phyloP scores from a whole-genome alignment of 1,284 basidiomycete genomes.

The Phlebopus sp. region DNA sequence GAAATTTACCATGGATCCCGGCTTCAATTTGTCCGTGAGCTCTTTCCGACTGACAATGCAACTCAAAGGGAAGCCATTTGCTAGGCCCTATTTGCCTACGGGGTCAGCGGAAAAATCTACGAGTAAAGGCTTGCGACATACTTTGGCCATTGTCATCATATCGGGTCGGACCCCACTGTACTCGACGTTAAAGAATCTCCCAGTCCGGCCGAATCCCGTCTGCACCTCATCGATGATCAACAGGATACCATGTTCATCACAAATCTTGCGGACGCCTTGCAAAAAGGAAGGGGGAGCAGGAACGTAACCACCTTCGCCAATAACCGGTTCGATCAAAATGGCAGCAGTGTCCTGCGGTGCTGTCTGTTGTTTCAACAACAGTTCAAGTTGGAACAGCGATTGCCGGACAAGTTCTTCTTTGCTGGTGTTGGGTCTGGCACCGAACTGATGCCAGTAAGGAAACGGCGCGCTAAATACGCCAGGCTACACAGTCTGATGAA shows the following conservation, averaged over 20 bases:
- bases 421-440: constrained; percentile 59
- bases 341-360: constrained; percentile 87
- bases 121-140: constrained; percentile 20
- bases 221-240: constrained; percentile 89
- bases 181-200: constrained; percentile 81
- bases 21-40: constrained; percentile 75
- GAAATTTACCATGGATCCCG: constrained; percentile 70
- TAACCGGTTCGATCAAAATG: constrained; percentile 88
- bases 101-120: constrained; percentile 6
- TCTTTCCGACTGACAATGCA: constrained; percentile 82
- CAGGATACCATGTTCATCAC: constrained; percentile 83
- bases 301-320: constrained; percentile 95
- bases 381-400: constrained; percentile 80
- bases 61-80: constrained; percentile 92
- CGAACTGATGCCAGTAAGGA: constrained; percentile 93
- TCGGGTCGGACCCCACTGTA: constrained; percentile 83
- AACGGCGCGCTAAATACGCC: constrained; percentile 82
- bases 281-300: constrained; percentile 83
- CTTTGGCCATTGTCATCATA: constrained; percentile 88
- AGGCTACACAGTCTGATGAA: constrained; percentile 47
- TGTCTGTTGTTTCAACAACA: constrained; percentile 83
- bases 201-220: constrained; percentile 87
- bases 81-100: constrained; percentile 60
- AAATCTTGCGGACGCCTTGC: constrained; percentile 76
- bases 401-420: constrained; percentile 64